A percentile compares a stretch with the other conserved stretches of the same genome.
Evolutionary conservation across 2,329 filamentous ascomycete genomes (phyloP).

Genomic region (Alternaria longipes): DNA sequence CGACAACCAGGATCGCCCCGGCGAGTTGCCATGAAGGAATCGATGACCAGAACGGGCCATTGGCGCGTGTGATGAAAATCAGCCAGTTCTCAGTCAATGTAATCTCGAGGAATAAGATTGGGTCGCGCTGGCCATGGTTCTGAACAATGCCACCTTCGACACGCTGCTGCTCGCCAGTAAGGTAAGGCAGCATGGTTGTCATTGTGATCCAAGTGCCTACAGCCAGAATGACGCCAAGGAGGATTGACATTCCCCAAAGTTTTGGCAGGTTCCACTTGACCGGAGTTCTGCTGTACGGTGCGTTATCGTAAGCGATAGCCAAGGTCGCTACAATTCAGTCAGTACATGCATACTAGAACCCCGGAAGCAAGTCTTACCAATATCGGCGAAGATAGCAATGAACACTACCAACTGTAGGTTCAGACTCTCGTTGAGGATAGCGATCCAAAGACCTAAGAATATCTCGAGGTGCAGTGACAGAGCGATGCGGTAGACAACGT

Average conservation of each 20-base stretch:
- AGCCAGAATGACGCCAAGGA: slow-evolving; percentile 82
- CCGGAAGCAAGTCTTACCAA: slow-evolving; percentile 48
- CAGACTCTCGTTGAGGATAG: slow-evolving; percentile 82
- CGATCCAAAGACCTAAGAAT: slow-evolving; percentile 91
- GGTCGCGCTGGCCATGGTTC: slow-evolving; percentile 84
- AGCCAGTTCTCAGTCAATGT: slow-evolving; percentile 94
- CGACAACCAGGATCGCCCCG: slow-evolving; percentile 81
- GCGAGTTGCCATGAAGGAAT: slow-evolving; percentile 85
- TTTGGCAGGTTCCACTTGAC: slow-evolving; percentile 97
- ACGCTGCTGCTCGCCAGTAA: slow-evolving; percentile 56
- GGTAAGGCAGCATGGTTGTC: slow-evolving; percentile 76
- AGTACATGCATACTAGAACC: neutral
- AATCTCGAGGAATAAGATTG: slow-evolving; percentile 88
- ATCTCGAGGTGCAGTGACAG: slow-evolving; percentile 90
- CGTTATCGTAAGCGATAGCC: slow-evolving; percentile 93
- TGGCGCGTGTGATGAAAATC: slow-evolving; percentile 94
- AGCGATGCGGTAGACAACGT: slow-evolving; percentile 94
- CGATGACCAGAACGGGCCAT: slow-evolving; percentile 91
- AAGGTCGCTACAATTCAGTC: slow-evolving; percentile 68
- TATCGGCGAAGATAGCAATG: slow-evolving; percentile 93
- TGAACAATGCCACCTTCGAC: slow-evolving; percentile 85
- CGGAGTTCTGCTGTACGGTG: slow-evolving; percentile 82
- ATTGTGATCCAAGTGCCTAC: slow-evolving; percentile 88
- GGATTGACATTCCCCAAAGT: slow-evolving; percentile 90
- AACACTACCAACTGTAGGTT: slow-evolving; percentile 91